Percentiles rank a stretch among this genome's conserved stretches.
These are phyloP conservation scores for Neurospora sp. DNA, from an alignment of 495 filamentous ascomycete species.

Conservation along the genomic window DNA sequence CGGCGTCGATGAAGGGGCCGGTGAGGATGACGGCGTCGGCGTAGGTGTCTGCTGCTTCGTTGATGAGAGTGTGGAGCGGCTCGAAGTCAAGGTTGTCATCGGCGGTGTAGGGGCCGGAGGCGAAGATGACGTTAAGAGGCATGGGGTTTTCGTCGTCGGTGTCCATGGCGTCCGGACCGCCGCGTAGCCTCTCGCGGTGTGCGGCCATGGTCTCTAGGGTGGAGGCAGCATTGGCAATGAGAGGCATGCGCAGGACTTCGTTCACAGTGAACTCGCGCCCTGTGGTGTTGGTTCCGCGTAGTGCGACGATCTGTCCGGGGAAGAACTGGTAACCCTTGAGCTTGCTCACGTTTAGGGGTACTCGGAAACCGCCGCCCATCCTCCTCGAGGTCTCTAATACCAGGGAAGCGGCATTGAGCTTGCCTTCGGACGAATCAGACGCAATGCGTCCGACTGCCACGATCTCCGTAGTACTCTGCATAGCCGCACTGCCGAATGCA, in stretches of 20 bases:
- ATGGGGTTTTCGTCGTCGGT: slow-evolving; percentile 36
- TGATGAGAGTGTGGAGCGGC: slow-evolving; percentile 70
- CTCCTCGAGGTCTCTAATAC: slow-evolving; percentile 80
- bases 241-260: slow-evolving; percentile 63
- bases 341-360: slow-evolving; percentile 66
- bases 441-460: slow-evolving; percentile 86
- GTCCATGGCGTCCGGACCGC: slow-evolving; percentile 50
- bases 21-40: slow-evolving; percentile 73
- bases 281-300: slow-evolving; percentile 76
- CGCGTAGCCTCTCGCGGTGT: slow-evolving; percentile 53
- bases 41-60: slow-evolving; percentile 59
- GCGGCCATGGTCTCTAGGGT: slow-evolving; percentile 46
- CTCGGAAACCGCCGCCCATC: slow-evolving; percentile 70
- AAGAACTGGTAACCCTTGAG: slow-evolving; percentile 74
- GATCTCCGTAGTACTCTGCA: slow-evolving; percentile 74
- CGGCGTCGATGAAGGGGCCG: slow-evolving; percentile 83
- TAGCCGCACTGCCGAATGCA: slow-evolving; percentile 80
- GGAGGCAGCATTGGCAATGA: slow-evolving; percentile 60
- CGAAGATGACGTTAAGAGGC: slow-evolving; percentile 66
- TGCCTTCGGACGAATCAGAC: slow-evolving; percentile 74
- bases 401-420: slow-evolving; percentile 70
- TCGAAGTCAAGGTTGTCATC: slow-evolving; percentile 87
- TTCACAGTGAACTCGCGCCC: slow-evolving; percentile 75
- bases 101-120: slow-evolving; percentile 81
- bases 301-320: slow-evolving; percentile 85